Percentiles rank a stretch among this genome's conserved stretches.
phyloP scores from a whole-genome alignment of 1,284 basidiomycete species.

The Fomitopsis palustris region DNA sequence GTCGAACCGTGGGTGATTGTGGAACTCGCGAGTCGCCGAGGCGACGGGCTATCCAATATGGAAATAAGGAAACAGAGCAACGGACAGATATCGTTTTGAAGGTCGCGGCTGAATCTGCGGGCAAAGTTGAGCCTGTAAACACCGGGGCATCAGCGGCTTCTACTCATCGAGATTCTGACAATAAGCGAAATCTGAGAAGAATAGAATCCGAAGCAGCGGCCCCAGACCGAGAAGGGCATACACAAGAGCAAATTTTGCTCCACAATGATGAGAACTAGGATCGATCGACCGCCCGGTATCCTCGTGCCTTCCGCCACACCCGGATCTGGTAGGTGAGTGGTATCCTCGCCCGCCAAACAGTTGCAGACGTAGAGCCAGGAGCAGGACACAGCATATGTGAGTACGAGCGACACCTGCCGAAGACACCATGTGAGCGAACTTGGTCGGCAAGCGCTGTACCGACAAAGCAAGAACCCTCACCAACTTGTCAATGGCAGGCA shows the following conservation, averaged over 20 bases:
- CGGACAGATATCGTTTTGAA: not conserved
- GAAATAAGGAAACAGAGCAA: not conserved
- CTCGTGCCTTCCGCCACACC: not conserved
- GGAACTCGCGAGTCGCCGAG: not conserved
- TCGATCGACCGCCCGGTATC: not conserved
- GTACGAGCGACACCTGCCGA: not conserved
- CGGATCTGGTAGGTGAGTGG: not conserved
- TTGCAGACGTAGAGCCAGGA: not conserved
- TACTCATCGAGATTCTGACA: not conserved
- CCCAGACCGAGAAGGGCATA: not conserved
- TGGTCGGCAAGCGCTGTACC: not conserved
- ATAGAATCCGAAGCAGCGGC: not conserved
- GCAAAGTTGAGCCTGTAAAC: not conserved
- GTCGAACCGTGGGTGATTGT: not conserved
- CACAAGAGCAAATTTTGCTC: conserved; percentile 1
- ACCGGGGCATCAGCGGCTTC: not conserved
- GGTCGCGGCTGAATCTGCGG: conserved; percentile 1
- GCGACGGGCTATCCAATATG: not conserved
- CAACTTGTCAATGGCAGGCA: not conserved
- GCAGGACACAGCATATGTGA: not conserved
- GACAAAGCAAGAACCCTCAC: not conserved
- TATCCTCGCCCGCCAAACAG: not conserved
- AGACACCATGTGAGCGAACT: not conserved
- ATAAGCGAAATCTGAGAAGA: not conserved
- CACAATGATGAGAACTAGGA: not conserved